Base-by-base conservation (phyloP, 2,329 filamentous ascomycete species). In the Chaetomium strumarium region DNA sequence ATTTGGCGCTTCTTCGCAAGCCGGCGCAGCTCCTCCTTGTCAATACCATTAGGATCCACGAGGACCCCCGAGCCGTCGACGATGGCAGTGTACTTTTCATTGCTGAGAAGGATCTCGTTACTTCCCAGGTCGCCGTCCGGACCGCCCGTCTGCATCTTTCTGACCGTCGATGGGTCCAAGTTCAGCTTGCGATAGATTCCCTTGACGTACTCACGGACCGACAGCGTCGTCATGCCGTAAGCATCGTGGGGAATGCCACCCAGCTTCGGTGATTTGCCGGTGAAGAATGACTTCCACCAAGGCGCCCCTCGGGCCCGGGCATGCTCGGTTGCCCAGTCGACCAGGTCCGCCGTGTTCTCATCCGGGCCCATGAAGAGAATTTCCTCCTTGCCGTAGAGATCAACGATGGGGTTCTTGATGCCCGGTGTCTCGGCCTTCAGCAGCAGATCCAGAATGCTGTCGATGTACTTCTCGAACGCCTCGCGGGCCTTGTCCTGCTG, bases 281-380 rank as follows among this genome's bases (percentile, higher is more conserved):
- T 99, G 79, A 99, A 99, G 81, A 99, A 99, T 0, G 93, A 99
- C 78, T 99, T 99, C 93, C 93, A 99, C 90, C 92, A 99, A 29
- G 90, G 90, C 5, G 93, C 93, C 42, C 90, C 90, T 62, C 93
- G 85, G 56, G 76, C 75, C 48, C 90, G 83, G 55, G 93, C 93
- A 70, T 99, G 93, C 70, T 93, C 86, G 1, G 93, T 99, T n/a
- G 93, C 93, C 93, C 93, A 99, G 72, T 99, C 85, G 47, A 99
- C 93, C 33, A 99, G 79, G 65, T 96, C 90, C 19, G 93, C 93
- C 1, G 93, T 99, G 74, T 99, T 99, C 83, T 99, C 93, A 62
- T 99, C 93, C 0, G 93, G 93, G 33, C 93, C 93, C 90, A 99
- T 88, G 78, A 99, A 99, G 19, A 99, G 76, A 57, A 99, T 99